A percentile compares a stretch with the other conserved stretches of the same genome.
Evolutionary conservation across 2,329 filamentous ascomycete genomes (phyloP).

Genomic region (Seiridium cupressi): DNA sequence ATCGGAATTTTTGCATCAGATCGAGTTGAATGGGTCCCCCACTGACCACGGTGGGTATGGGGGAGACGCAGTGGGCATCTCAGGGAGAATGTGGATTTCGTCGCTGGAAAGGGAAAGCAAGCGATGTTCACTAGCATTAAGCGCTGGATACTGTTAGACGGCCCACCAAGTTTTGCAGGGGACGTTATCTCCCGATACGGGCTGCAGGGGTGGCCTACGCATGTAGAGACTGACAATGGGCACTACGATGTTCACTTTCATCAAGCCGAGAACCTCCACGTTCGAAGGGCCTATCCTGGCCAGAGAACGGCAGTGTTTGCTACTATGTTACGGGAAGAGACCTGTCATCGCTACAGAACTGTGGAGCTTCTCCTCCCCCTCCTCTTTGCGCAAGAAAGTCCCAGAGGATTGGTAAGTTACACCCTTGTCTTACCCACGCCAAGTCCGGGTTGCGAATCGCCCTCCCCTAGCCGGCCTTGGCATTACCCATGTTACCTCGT

Average conservation of each 20-base stretch:
- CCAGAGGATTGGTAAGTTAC: neutral
- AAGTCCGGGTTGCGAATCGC: too few relatives aligned
- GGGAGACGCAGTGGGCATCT: neutral
- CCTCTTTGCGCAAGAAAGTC: neutral
- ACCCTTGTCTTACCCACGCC: neutral
- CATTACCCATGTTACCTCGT: neutral
- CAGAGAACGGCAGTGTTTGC: neutral
- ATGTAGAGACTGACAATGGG: neutral
- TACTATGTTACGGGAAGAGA: neutral
- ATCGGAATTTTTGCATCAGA: conserved; percentile 6
- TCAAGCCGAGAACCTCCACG: neutral
- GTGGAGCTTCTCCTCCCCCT: neutral
- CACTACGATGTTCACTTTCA: neutral
- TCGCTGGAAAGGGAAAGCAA: neutral
- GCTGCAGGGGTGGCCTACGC: neutral
- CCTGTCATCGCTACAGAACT: neutral
- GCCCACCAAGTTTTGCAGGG: neutral
- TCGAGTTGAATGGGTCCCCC: neutral
- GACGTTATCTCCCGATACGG: neutral
- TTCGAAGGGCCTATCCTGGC: neutral
- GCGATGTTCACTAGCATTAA: neutral
- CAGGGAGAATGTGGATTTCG: neutral
- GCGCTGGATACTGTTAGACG: neutral
- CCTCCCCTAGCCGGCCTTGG: neutral
- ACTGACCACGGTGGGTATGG: conserved; percentile 1